Evolutionary conservation across 2,329 filamentous ascomycete genomes (phyloP).

Genomic region (Neopestalotiopsis sp.): DNA sequence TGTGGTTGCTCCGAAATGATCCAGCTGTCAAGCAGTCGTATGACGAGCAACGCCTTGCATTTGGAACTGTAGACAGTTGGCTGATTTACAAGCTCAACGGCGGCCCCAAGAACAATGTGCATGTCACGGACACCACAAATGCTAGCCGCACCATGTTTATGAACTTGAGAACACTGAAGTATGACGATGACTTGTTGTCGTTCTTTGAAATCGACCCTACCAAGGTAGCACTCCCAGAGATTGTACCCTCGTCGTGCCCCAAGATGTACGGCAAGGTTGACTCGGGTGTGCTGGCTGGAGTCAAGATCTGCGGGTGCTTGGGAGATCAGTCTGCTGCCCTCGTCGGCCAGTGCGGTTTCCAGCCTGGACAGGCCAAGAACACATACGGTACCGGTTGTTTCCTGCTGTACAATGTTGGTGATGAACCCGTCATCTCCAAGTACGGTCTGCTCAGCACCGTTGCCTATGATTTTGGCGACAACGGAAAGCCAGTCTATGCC

Average conservation of each 20-base stretch:
- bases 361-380: conserved; percentile 83
- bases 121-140: conserved; percentile 87
- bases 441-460: conserved; percentile 86
- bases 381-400: conserved; percentile 93
- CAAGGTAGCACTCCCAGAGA: conserved; percentile 80
- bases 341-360: conserved; percentile 85
- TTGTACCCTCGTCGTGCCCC: conserved; percentile 79
- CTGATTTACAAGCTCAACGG: conserved; percentile 85
- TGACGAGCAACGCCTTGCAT: conserved; percentile 75
- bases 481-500: conserved; percentile 71
- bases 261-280: conserved; percentile 73
- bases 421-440: conserved; percentile 82
- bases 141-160: conserved; percentile 94
- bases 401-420: conserved; percentile 85
- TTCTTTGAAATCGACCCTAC: conserved; percentile 76
- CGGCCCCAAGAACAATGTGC: conserved; percentile 65
- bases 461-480: conserved; percentile 77
- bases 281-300: conserved; percentile 69
- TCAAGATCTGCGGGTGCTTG: conserved; percentile 80
- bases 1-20: conserved; percentile 80
- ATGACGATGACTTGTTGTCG: conserved; percentile 75
- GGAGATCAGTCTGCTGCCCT: conserved; percentile 88
- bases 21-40: conserved; percentile 75
- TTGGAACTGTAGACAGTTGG: conserved; percentile 90
- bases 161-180: conserved; percentile 80